A percentile compares a stretch with the other conserved stretches of the same genome.
phyloP scores from a whole-genome alignment of 495 filamentous ascomycete species.

The Aspergillus mulundensis region DNA sequence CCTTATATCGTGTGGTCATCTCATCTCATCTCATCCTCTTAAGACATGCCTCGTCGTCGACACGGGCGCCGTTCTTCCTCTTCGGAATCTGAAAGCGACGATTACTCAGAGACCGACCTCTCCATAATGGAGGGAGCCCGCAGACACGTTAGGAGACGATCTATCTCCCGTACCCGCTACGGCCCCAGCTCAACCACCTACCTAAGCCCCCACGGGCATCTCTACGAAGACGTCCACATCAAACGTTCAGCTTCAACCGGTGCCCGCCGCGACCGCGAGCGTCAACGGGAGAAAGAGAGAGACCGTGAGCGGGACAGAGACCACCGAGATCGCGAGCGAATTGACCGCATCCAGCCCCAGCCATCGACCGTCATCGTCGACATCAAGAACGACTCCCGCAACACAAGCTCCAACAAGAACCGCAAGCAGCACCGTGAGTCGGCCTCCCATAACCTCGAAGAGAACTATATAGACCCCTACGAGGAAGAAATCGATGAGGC shows the following conservation, averaged over 20 bases:
- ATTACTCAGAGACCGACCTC: slow-evolving; percentile 40
- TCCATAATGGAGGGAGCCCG: slow-evolving; percentile 29
- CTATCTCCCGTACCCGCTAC: slow-evolving; percentile 33
- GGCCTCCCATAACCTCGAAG: slow-evolving; percentile 6
- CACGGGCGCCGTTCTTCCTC: no score
- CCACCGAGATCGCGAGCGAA: slow-evolving; percentile 4
- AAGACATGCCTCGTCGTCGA: slow-evolving; percentile 13
- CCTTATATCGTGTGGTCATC: not conserved
- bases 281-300: not conserved
- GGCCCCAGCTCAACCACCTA: slow-evolving; percentile 24
- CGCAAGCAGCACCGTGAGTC: slow-evolving; percentile 14
- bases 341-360: slow-evolving; percentile 14
- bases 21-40: not conserved
- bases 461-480: slow-evolving; percentile 14
- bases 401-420: slow-evolving; percentile 18
- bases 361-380: slow-evolving; percentile 29
- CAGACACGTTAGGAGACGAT: slow-evolving; percentile 28
- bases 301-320: not conserved
- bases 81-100: slow-evolving; percentile 39
- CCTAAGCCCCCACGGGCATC: slow-evolving; percentile 15
- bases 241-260: slow-evolving; percentile 42
- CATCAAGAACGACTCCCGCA: slow-evolving; percentile 30
- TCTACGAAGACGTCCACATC: slow-evolving; percentile 23
- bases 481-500: slow-evolving; percentile 30
- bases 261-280: slow-evolving; percentile 22